Conservation (phyloP, 768 basidiomycete species). For the Mrakia gelida region DNA sequence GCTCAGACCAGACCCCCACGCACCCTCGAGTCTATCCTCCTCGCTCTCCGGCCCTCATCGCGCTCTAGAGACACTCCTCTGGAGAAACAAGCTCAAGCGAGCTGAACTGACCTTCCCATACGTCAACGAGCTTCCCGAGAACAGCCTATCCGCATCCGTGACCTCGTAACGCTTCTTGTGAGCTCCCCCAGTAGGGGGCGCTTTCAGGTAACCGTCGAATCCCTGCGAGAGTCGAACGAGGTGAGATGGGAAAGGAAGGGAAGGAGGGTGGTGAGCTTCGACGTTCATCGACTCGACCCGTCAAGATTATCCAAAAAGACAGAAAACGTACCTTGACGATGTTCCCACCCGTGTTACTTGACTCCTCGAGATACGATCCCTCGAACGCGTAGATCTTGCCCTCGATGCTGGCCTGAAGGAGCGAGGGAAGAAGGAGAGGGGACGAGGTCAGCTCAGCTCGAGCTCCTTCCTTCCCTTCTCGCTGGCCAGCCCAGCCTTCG, state of each 20-base stretch:
- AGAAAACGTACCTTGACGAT: conserved; percentile 44
- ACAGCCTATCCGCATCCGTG: conserved; percentile 25
- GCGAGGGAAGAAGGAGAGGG: not conserved
- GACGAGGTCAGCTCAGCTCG: not conserved
- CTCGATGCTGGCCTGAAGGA: conserved; percentile 45
- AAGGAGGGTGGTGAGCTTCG: not conserved
- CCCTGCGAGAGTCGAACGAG: conserved; percentile 10
- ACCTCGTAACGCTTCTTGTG: conserved; percentile 29
- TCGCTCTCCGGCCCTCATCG: not conserved
- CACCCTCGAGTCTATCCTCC: too few species aligned
- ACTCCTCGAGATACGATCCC: conserved; percentile 47
- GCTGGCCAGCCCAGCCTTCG: not conserved
- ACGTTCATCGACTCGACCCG: not conserved
- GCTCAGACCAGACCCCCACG: too few species aligned
- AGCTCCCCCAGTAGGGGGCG: conserved; percentile 11
- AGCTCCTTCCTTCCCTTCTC: not conserved
- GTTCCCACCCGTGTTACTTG: conserved; percentile 44
- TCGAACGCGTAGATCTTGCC: conserved; percentile 47
- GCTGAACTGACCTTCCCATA: conserved; percentile 11
- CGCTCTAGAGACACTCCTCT: not conserved
- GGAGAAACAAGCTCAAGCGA: not conserved
- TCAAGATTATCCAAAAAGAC: not conserved
- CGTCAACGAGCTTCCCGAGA: conserved; percentile 11
- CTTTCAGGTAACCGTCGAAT: conserved; percentile 30
- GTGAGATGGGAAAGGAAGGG: not conserved